A percentile compares a stretch with the other conserved stretches of the same genome.
phyloP scores from a whole-genome alignment of 1,139 yeast species.

The Yamadazyma oceani region DNA sequence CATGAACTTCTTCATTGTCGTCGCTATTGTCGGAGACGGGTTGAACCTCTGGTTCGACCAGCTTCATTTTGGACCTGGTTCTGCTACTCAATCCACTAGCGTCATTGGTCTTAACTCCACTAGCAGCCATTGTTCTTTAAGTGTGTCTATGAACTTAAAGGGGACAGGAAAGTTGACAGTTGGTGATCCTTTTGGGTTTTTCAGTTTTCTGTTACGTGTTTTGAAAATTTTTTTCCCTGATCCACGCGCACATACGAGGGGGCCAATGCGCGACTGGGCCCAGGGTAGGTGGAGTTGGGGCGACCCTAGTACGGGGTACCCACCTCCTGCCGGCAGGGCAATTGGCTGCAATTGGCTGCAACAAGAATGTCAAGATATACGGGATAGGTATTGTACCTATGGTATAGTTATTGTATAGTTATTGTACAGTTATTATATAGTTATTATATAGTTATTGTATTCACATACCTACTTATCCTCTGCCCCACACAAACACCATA shows the following conservation, averaged over 20 bases:
- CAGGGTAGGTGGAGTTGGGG: too few relatives aligned
- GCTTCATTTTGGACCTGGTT: conserved; percentile 16
- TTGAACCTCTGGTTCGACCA: conserved; percentile 7
- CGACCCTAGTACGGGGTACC: too few relatives aligned
- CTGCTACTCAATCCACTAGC: conserved; percentile 14
- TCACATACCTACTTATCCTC: not conserved
- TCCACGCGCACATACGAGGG: not conserved
- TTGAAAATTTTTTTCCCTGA: not conserved
- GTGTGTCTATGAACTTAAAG: too few relatives aligned
- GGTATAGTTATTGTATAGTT: too few relatives aligned
- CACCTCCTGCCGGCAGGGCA: too few relatives aligned
- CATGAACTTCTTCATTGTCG: conserved; percentile 11
- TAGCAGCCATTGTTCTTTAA: conserved; percentile 19
- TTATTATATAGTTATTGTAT: too few relatives aligned
- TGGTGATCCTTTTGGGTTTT: too few relatives aligned
- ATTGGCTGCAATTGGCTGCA: too few relatives aligned
- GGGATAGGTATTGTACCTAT: not conserved
- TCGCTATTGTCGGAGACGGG: not conserved
- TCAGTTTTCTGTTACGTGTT: conserved; percentile 9
- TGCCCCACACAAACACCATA: conserved; percentile 3
- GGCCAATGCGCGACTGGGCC: too few relatives aligned
- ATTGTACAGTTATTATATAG: too few relatives aligned
- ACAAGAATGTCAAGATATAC: not conserved
- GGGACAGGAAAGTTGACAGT: too few relatives aligned
- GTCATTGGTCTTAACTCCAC: conserved; percentile 14